Percentiles rank a stretch among this genome's conserved stretches.
These are phyloP conservation scores for Puccinia coronata DNA, from an alignment of 1,284 basidiomycete species.

Conservation along the genomic window DNA sequence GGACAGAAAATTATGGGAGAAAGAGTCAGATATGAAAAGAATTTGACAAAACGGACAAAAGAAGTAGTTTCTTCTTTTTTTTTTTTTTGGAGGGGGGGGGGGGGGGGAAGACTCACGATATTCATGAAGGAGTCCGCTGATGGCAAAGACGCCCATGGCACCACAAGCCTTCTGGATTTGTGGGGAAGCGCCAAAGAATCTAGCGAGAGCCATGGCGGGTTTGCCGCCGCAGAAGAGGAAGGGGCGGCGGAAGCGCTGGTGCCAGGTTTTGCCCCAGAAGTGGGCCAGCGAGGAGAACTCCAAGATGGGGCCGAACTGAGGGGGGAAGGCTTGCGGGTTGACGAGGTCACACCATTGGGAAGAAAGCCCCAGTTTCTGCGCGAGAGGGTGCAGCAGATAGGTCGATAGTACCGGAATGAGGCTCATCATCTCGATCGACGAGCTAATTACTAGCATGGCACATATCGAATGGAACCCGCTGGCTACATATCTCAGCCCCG, in stretches of 20 bases:
- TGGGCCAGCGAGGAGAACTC: slow-evolving; percentile 26
- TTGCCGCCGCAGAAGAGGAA: slow-evolving; percentile 35
- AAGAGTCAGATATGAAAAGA: background rate
- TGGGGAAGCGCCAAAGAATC: background rate
- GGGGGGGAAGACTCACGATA: slow-evolving; percentile 7
- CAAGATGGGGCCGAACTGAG: slow-evolving; percentile 3
- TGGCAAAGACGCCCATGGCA: slow-evolving; percentile 25
- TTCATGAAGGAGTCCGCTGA: slow-evolving; percentile 41
- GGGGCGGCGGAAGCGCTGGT: slow-evolving; percentile 17
- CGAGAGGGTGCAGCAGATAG: background rate
- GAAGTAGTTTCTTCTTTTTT: background rate
- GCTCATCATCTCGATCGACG: background rate
- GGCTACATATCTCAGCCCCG: slow-evolving; percentile 4
- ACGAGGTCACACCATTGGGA: background rate
- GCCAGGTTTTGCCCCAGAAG: slow-evolving; percentile 42
- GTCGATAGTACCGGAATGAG: background rate
- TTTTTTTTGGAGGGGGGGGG: background rate
- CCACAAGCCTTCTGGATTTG: slow-evolving; percentile 7
- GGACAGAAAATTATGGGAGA: too few relatives aligned
- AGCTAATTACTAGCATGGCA: background rate
- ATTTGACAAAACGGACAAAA: background rate
- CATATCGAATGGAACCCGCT: background rate
- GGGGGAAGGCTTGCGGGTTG: background rate
- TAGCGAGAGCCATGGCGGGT: slow-evolving; percentile 4
- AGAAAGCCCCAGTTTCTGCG: background rate